Evolutionary conservation across 2,329 filamentous ascomycete genomes (phyloP).

Genomic region (Zymoseptoria passerinii): DNA sequence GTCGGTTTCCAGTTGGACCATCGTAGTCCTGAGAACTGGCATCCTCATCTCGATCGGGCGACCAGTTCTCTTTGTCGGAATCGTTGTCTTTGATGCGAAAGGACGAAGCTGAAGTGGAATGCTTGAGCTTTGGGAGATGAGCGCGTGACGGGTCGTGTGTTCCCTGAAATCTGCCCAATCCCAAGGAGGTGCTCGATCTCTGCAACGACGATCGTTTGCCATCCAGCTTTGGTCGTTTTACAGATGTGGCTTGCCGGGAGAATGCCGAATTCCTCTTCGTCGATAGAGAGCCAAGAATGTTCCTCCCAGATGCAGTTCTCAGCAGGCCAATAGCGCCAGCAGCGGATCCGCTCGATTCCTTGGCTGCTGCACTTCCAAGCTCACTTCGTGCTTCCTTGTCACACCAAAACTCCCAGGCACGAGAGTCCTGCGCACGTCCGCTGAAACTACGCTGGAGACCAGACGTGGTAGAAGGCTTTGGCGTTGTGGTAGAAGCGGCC

Average conservation of each 20-base stretch:
- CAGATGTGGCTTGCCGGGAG: constrained; percentile 13
- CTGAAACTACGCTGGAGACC: constrained; percentile 48
- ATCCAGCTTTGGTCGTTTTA: constrained; percentile 41
- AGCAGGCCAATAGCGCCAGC: constrained; percentile 74
- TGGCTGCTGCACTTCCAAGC: constrained; percentile 70
- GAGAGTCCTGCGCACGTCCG: constrained; percentile 69
- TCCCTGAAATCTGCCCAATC: constrained; percentile 26
- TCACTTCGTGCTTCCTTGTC: constrained; percentile 72
- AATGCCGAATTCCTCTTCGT: constrained; percentile 55
- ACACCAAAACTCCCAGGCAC: constrained; percentile 86
- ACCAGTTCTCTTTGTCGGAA: constrained; percentile 94
- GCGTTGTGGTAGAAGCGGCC: background rate
- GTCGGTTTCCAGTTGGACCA: background rate
- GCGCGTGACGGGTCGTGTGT: background rate
- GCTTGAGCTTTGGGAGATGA: constrained; percentile 20
- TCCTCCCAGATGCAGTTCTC: constrained; percentile 58
- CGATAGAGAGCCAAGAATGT: constrained; percentile 44
- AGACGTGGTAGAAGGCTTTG: background rate
- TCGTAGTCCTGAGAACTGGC: constrained; percentile 5
- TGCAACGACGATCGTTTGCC: constrained; percentile 28
- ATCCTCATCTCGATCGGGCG: constrained; percentile 36
- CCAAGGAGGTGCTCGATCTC: constrained; percentile 25
- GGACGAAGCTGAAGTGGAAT: constrained; percentile 22
- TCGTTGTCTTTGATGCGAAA: constrained; percentile 54
- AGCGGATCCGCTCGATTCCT: constrained; percentile 70